Base-by-base conservation (phyloP, 768 basidiomycete genomes). In the Mycena floridula region DNA sequence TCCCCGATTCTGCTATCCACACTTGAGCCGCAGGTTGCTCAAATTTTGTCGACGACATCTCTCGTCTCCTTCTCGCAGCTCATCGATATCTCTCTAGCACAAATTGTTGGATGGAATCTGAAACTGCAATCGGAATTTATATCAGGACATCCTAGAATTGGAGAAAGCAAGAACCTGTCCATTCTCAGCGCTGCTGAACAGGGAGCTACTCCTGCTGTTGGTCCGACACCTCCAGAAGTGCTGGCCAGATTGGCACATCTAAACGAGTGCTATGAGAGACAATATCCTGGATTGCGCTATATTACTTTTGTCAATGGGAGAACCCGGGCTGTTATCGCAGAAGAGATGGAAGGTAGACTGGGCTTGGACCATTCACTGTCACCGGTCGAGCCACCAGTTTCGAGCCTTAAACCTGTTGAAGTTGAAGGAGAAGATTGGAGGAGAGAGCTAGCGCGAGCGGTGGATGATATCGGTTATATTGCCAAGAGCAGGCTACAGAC, bases 261-360 rank as follows among this genome's bases (percentile, higher is more conserved):
- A 40, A 96, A 96, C 52, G 72, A 67, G 9, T 76, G 77, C 50
- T 95, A 94, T 56, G 89, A 93, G 58, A 65, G 58, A 23, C 65
- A 65, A 43, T 95, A 83, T 55, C 80, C 85, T 0, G 81, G 85
- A 3, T 59, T 96, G 50, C 74, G 87, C 16, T 95, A 91, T 57
- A 89, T 96, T 64, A 93, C 90, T 5, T 96, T 93, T 56, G 93
- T 95, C 30, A 90, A 92, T 55, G 89, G 89, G 25, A 76, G 92
- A 47, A 76, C 77, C 48, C 70, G 91, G 28, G 74, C 73, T 25
- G 73, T 61, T 37, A 82, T 96, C 52, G 82, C 78, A 28, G 72
- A 79, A 52, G 89, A 93, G 66, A 85, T 96, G 74, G 89, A 93
- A 61, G 70, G 69, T 45, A 69, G 68, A 43, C 65, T 94, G 25